Evolutionary conservation across 2,329 filamentous ascomycete species (phyloP), one percentile per base, ranked within the genome.

Genomic region (Macrophomina phaseolina): DNA sequence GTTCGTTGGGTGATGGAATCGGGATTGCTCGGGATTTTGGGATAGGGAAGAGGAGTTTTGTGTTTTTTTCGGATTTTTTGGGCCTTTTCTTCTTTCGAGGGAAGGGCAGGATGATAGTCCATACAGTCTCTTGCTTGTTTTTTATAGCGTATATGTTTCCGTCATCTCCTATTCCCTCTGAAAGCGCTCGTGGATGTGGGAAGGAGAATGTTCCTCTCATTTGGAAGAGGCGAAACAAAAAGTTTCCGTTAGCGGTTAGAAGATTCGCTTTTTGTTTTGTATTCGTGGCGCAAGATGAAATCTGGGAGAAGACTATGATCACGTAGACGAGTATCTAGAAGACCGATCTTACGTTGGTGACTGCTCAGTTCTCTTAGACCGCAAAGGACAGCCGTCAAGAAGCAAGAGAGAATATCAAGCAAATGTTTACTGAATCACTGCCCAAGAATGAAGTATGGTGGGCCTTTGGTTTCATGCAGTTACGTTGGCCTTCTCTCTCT

Each of bases 1-100:
- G 36, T 66, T 66, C 36, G 12, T 66, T 28, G 53, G 64, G 23
- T 51, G 23, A 60, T 9, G 12, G 42, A 45, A n/a, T 38, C 3
- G 28, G 23, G 5, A 16, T 32, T 16, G 14, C 16, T 14, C 40
- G 28, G 18, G 42, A n/a, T 6, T 9, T 55, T 32, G 36, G 49
- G 11, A 2, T 16, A 6, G 16, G 12, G 23, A 66, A 52, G 34
- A 38, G 45, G 53, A 18, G 36, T 61, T 66, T 40, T 40, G 18
- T 16, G 18, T 42, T n/a, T 42, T 60, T 42, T 3, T 23, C 23
- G 23, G 23, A 18, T 18, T 30, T 34, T n/a, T 23, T 23, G 23
- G 23, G 23, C 23, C 23, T 23, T 23, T 23, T 23, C 23, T 23
- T 3, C 23, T 23, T 6, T 6, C 12, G 6, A 38, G 53, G 16